Conservation (phyloP, 192 early-diverging fungal species). For the Backusella westeae region DNA sequence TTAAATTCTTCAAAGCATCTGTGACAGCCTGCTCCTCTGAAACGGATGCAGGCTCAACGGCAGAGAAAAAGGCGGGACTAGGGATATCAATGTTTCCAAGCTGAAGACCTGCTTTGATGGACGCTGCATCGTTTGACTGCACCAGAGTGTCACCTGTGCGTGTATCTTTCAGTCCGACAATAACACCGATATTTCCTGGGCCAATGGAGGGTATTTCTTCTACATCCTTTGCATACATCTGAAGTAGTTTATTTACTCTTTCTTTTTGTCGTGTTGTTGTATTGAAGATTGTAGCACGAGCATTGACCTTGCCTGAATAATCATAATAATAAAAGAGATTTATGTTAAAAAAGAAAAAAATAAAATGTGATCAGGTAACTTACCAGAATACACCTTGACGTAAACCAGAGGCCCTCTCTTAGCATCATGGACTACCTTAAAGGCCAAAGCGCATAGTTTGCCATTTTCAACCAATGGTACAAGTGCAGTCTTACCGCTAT, state of each 20-base stretch:
- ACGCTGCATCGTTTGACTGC: conserved; percentile 47
- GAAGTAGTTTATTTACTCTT: conserved; percentile 76
- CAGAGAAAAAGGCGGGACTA: conserved; percentile 82
- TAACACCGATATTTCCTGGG: conserved; percentile 82
- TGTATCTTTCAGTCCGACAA: conserved; percentile 81
- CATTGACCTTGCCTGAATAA: conserved; percentile 55
- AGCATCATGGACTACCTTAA: conserved; percentile 88
- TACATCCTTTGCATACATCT: conserved; percentile 88
- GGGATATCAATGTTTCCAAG: conserved; percentile 81
- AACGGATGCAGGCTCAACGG: conserved; percentile 72
- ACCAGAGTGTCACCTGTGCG: conserved; percentile 85
- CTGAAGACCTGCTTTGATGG: conserved; percentile 43
- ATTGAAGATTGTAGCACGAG: conserved; percentile 67
- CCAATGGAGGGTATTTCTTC: conserved; percentile 76
- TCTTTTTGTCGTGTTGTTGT: conserved; percentile 68
- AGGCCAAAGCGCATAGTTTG: conserved; percentile 83
- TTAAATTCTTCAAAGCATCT: conserved; percentile 68
- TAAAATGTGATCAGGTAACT: not conserved
- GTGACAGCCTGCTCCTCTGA: conserved; percentile 74
- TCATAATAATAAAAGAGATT: not conserved
- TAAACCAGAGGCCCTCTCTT: conserved; percentile 89
- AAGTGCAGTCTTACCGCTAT: conserved; percentile 37
- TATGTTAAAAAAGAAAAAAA: conserved; percentile 1
- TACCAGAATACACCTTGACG: conserved; percentile 86
- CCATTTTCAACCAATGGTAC: conserved; percentile 50